Percentiles rank a stretch among this genome's conserved stretches.
Evolutionary conservation across 768 basidiomycete species (phyloP).

Genomic region (Cystobasidium onofrii): DNA sequence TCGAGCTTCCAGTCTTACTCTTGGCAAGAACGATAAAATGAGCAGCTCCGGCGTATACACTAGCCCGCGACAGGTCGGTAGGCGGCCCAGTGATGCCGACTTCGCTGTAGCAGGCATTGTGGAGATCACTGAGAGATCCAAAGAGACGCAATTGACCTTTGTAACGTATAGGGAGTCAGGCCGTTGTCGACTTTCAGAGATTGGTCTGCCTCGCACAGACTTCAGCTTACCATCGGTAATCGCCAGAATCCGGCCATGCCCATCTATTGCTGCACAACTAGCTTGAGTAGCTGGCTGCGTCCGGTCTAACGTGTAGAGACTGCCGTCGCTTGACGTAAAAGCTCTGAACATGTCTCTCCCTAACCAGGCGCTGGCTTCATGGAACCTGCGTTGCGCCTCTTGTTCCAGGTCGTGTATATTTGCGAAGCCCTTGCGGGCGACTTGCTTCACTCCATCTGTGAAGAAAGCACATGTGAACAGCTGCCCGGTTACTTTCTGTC

Average conservation of each 20-base stretch:
- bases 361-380: not conserved
- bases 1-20: not conserved
- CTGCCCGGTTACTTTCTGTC: no score
- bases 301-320: not conserved
- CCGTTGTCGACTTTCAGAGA: not conserved
- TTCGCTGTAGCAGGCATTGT: not conserved
- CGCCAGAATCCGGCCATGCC: slow-evolving; percentile 10
- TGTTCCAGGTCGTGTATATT: not conserved
- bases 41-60: not conserved
- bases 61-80: not conserved
- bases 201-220: not conserved
- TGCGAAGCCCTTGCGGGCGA: not conserved
- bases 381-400: not conserved
- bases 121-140: not conserved
- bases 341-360: not conserved
- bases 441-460: no score
- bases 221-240: not conserved
- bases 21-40: slow-evolving; percentile 9
- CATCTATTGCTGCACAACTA: not conserved
- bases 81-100: not conserved
- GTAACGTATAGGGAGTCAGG: not conserved
- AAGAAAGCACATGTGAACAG: no score
- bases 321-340: not conserved
- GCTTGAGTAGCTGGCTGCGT: not conserved
- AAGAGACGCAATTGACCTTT: not conserved